Percentiles rank a stretch among this genome's conserved stretches.
These are phyloP conservation scores for Vaccinium macrocarpon DNA, from an alignment of 148 eudicot species.

Conservation along the genomic window DNA sequence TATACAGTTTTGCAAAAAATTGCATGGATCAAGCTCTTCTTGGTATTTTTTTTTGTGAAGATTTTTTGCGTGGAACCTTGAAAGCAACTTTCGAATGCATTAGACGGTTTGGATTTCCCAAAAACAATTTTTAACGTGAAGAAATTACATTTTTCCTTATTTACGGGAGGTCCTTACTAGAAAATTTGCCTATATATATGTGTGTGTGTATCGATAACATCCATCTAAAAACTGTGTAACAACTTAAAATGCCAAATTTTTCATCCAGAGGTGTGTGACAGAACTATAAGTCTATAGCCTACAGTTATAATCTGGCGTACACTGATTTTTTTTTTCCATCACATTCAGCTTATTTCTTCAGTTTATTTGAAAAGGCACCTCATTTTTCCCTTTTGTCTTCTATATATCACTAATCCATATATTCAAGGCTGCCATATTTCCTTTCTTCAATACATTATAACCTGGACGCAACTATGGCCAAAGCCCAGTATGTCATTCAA, in stretches of 20 bases:
- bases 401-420: neutral
- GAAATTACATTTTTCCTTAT: too few species aligned
- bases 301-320: neutral
- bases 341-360: neutral
- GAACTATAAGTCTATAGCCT: slow-evolving; percentile 1
- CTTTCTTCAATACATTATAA: neutral
- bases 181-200: too few species aligned
- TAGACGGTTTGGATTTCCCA: too few species aligned
- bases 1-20: too few species aligned
- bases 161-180: too few species aligned
- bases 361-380: neutral
- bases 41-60: too few species aligned
- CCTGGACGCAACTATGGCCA: neutral
- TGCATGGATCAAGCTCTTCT: too few species aligned
- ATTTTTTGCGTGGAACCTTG: too few species aligned
- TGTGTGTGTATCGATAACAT: too few species aligned
- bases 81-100: too few species aligned
- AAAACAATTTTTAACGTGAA: too few species aligned
- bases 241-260: neutral
- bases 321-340: neutral
- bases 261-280: neutral
- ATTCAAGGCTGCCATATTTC: neutral
- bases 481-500: neutral
- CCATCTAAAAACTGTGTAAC: neutral
- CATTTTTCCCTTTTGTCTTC: neutral